These are phyloP conservation scores for Fomitopsis pulvina DNA, from an alignment of 768 basidiomycete genomes.

Conservation along the genomic window DNA sequence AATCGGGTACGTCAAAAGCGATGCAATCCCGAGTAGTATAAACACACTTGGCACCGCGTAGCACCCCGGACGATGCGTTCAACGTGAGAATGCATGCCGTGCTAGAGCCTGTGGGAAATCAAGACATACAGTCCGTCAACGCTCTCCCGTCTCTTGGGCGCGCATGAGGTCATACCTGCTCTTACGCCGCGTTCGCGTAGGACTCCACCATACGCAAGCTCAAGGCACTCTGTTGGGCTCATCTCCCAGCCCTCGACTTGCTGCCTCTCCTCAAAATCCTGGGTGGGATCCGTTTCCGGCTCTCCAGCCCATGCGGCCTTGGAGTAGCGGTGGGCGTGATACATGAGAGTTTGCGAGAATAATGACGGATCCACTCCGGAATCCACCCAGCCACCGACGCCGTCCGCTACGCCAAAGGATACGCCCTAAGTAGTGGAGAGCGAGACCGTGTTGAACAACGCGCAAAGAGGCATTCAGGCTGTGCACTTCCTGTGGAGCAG, in stretches of 20 bases:
- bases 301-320: constrained; percentile 76
- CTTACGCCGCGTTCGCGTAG: constrained; percentile 51
- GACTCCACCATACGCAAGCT: constrained; percentile 66
- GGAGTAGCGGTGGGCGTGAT: constrained; percentile 69
- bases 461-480: constrained; percentile 4
- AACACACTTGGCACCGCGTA: constrained; percentile 73
- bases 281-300: constrained; percentile 72
- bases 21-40: not conserved
- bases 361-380: constrained; percentile 81
- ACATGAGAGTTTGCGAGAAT: constrained; percentile 91
- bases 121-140: not conserved
- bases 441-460: constrained; percentile 8
- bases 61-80: constrained; percentile 65
- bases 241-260: constrained; percentile 63
- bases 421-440: constrained; percentile 45
- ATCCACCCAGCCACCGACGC: constrained; percentile 88
- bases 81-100: constrained; percentile 74
- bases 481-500: not conserved
- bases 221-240: constrained; percentile 63
- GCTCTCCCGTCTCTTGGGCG: not conserved
- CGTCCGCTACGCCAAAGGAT: constrained; percentile 83
- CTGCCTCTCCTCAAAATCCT: constrained; percentile 63
- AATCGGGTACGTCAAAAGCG: constrained; percentile 6
- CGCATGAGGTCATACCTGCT: constrained; percentile 16
- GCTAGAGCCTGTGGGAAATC: constrained; percentile 67